These are phyloP conservation scores for Collybia sordida DNA, from an alignment of 768 basidiomycete genomes.

Conservation along the genomic window DNA sequence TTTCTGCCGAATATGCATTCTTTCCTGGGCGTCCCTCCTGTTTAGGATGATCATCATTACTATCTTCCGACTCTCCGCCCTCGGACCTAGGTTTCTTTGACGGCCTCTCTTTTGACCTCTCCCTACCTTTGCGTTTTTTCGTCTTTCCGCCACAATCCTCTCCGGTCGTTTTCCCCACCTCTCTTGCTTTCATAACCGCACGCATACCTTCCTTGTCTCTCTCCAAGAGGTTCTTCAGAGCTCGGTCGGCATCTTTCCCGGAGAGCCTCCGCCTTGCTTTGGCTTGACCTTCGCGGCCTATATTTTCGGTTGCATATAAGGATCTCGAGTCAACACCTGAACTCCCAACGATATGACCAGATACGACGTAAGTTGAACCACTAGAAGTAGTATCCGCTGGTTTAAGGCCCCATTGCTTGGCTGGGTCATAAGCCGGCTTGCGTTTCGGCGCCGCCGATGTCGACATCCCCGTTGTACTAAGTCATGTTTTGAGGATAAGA, in stretches of 20 bases:
- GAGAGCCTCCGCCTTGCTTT: slow-evolving; percentile 64
- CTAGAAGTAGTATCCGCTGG: slow-evolving; percentile 41
- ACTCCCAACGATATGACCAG: slow-evolving; percentile 71
- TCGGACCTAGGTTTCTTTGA: slow-evolving; percentile 16
- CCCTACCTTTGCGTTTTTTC: slow-evolving; percentile 11
- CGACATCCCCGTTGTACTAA: slow-evolving; percentile 76
- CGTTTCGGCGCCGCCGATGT: slow-evolving; percentile 48
- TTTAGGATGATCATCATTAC: slow-evolving; percentile 9
- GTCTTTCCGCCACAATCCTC: slow-evolving; percentile 17
- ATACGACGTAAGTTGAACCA: slow-evolving; percentile 73
- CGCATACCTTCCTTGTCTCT: slow-evolving; percentile 70
- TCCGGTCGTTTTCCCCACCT: slow-evolving; percentile 28
- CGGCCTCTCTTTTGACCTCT: slow-evolving; percentile 17
- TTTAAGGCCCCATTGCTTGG: slow-evolving; percentile 73
- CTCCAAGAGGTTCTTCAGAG: slow-evolving; percentile 58
- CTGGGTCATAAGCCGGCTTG: slow-evolving; percentile 62
- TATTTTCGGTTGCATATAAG: slow-evolving; percentile 62
- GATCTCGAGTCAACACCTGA: slow-evolving; percentile 34
- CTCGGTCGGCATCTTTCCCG: slow-evolving; percentile 58
- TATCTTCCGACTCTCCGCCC: slow-evolving; percentile 11
- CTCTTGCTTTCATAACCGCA: slow-evolving; percentile 60
- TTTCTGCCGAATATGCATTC: slow-evolving; percentile 59
- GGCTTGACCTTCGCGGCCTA: slow-evolving; percentile 81
- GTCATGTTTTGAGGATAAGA: neutral
- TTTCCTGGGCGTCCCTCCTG: slow-evolving; percentile 25